Evolutionary conservation across 2,329 filamentous ascomycete species (phyloP), one percentile per base, ranked within the genome.

Genomic region (Tympanopsis confertula): DNA sequence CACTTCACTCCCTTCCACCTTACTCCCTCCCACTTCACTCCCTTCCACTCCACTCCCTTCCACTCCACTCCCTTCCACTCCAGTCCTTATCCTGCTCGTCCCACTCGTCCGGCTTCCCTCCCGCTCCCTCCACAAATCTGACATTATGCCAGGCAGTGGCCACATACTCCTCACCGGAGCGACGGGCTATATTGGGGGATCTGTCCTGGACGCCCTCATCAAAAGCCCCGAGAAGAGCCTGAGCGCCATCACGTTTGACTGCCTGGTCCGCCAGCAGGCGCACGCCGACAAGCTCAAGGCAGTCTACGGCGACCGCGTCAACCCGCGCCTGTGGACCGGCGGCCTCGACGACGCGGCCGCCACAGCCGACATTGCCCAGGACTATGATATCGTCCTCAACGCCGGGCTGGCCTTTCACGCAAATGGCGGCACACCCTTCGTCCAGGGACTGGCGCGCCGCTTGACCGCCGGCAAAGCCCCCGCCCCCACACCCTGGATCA

Each of bases 111-210:
- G n/a, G n/a, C n/a, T n/a, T n/a, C n/a, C n/a, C n/a, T n/a, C n/a
- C n/a, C n/a, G n/a, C n/a, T n/a, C n/a, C n/a, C n/a, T n/a, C n/a
- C n/a, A n/a, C n/a, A n/a, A n/a, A n/a, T n/a, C n/a, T n/a, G n/a
- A n/a, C n/a, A n/a, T n/a, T n/a, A n/a, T n/a, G n/a, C n/a, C n/a
- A n/a, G n/a, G n/a, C n/a, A n/a, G n/a, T n/a, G n/a, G n/a, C n/a
- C n/a, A 39, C 20, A 42, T 45, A 19, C 43, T 45, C 33, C 35
- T 45, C 19, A 44, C 43, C 5, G 43, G 43, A 14, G 41, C 43
- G 18, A 45, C 43, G 4, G 43, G 43, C 18, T 45, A 42, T 20
- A 37, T 44, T 3, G 41, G 43, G 30, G 43, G 43, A 30, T 41
- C 39, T 3, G 26, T 43, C 22, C 35, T 45, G 15, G 36, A 43